phyloP scores from a whole-genome alignment of 108 stramenopile species.

The Nannochloropsis gaditana region DNA sequence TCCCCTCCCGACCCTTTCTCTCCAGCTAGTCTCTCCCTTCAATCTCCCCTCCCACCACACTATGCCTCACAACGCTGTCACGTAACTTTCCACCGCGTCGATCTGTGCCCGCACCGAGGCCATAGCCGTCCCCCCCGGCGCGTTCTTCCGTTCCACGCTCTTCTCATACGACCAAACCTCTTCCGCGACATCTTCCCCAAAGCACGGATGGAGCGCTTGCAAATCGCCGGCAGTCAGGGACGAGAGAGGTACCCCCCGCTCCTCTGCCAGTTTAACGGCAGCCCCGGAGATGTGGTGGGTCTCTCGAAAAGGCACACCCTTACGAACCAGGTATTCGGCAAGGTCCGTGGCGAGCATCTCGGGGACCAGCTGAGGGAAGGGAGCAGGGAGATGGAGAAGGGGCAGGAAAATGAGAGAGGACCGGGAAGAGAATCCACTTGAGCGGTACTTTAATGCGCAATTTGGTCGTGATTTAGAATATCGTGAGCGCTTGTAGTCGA shows the following conservation, averaged over 20 bases:
- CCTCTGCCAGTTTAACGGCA: slow-evolving; percentile 60
- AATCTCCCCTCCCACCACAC: background rate
- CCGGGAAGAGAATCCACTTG: too few relatives aligned
- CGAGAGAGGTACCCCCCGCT: slow-evolving; percentile 43
- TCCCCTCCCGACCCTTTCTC: background rate
- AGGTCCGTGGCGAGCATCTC: slow-evolving; percentile 99
- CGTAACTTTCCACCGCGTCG: slow-evolving; percentile 29
- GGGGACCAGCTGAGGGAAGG: slow-evolving; percentile 62
- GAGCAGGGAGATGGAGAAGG: background rate
- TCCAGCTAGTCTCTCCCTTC: background rate
- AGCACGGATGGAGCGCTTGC: slow-evolving; percentile 51
- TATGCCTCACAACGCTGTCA: slow-evolving; percentile 22
- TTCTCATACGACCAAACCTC: slow-evolving; percentile 58
- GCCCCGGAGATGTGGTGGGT: slow-evolving; percentile 90
- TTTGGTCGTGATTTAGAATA: too few relatives aligned
- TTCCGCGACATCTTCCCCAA: slow-evolving; percentile 53
- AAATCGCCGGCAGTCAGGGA: slow-evolving; percentile 50
- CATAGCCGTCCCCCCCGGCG: slow-evolving; percentile 54
- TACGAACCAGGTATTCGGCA: slow-evolving; percentile 97
- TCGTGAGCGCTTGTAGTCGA: too few relatives aligned
- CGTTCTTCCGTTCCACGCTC: slow-evolving; percentile 57
- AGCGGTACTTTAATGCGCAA: too few relatives aligned
- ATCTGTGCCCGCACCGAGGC: slow-evolving; percentile 50
- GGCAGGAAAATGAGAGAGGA: background rate
- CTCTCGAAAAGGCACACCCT: slow-evolving; percentile 96